Evolutionary conservation across 2,329 filamentous ascomycete genomes (phyloP), one percentile per base, ranked within the genome.

Genomic region (Arachnomyces sp.): DNA sequence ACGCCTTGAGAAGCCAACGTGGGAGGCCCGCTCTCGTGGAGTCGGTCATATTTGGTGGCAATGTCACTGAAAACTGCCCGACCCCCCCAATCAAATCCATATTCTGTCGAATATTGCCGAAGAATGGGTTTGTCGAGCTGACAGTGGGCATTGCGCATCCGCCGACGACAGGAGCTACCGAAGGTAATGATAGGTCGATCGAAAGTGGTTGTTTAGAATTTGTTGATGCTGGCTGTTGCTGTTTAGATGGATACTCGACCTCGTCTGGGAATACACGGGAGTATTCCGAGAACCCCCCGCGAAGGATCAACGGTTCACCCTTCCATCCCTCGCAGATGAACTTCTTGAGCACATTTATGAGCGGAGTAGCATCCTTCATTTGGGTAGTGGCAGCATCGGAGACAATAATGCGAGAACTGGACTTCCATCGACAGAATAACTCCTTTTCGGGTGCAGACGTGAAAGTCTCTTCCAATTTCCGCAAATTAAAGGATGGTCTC

Each of bases 41-140:
- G 14, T 65, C 59, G 2, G 67, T 70, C 50, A 81, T 63, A 13
- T 63, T 55, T n/a, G 63, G 55, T 2, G 81, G 81, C 34, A 74
- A 62, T 51, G 77, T 78, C 42, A 84, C 54, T 11, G 76, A 57
- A 48, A 81, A 79, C 52, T 94, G 89, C 0, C 92, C 92, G 8
- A 96, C 90, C 14, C 92, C 92, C 49, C 87, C 88, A 25, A 93
- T 82, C 13, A 98, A 71, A 56, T 96, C 92, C 77, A 93, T 90
- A 48, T 96, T 94, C 60, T 96, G 92, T 32, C 92, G 80, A 52
- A 98, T 96, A 49, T 95, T 96, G 45, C 81, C 80, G 60, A 96
- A 96, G 67, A 98, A 96, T 0, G 90, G 89, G 52, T 93, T 94
- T 0, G 79, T 73, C 1, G 78, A 76, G 44, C 78, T 73, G 30